Base-by-base conservation (phyloP, 345 rosid species). In the Raphanus sativus region DNA sequence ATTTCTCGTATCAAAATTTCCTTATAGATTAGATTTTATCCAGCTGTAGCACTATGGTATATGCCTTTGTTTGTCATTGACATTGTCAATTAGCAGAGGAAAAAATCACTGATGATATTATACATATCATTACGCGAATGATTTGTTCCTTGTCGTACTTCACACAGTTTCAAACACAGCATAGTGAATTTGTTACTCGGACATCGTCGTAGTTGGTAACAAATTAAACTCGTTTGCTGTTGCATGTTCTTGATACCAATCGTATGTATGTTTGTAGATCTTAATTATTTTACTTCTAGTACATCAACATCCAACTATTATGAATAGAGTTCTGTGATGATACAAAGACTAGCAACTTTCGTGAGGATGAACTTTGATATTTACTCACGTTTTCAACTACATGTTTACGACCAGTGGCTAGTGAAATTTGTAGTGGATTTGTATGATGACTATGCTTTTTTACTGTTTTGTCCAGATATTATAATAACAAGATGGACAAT, bases 401-500 rank as follows among this genome's bases (percentile, higher is more conserved):
- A n/a, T n/a, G n/a, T n/a, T n/a, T n/a, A n/a, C n/a, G n/a, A n/a
- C n/a, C n/a, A n/a, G n/a, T n/a, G n/a, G n/a, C n/a, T n/a, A n/a
- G n/a, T n/a, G n/a, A 62, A 29, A 62, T 13, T 3, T 30, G 34
- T 25, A 25, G 33, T 58, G 32, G 9, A 29, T 12, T 60, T 11
- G 67, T 67, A 33, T 59, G 36, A 67, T 30, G 50, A 59, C 56
- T 59, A n/a, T 70, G 50, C 21, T 15, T 48, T 12, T 62, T 68
- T 3, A 38, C 36, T 65, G 50, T 45, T 52, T 32, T 65, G n/a
- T 6, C 17, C 32, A 72, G 77, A 5, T 48, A 32, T 26, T 16
- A 36, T 67, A 32, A 48, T 15, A n/a, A 71, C 62, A 71, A 26
- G 9, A 77, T 65, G 81, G 73, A 72, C 30, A 25, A 24, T 33